Evolutionary conservation across 1,139 yeast genomes (phyloP), one percentile per base, ranked within the genome.

Genomic region (Pichia sp.): DNA sequence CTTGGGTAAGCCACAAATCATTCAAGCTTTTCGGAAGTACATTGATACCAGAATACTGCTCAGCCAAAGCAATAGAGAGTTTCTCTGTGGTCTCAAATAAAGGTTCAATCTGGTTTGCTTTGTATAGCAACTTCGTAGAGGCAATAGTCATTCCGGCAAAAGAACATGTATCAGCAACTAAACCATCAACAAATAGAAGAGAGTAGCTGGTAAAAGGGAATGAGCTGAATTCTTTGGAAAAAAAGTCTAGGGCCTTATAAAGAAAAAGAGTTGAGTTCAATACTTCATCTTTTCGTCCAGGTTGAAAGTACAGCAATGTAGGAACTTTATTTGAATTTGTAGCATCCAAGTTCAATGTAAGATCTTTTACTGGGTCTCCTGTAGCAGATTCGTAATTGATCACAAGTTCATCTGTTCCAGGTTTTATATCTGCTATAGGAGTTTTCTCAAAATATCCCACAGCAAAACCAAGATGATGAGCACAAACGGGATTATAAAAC

Each of bases 401-500:
- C 9, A 42, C 41, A 5, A 53, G 23, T 4, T 52, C 54, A n/a
- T 64, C 68, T 3, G 65, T 64, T 6, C 63, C 59, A 3, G 55
- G 47, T 35, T 54, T 37, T 5, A 71, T 51, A 36, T 68, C 73
- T 17, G 77, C 65, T 33, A 77, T 60, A 15, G 75, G 74, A 31
- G 72, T 69, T 47, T 68, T 70, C 30, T 79, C 79, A 60, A 91
- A 93, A 5, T 95, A 81, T 0, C 98, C 99, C 2, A 86, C 74
- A 0, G 95, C 89, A 81, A 95, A 91, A 0, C 97, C 97, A n/a
- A 93, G 71, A 60, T 89, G 96, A 51, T 89, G 96, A 0, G 98
- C 88, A 38, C 95, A 80, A 0, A 88, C 84, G 0, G 98, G 95
- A 42, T 82, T 84, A 55, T 79, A 81, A 20, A 91, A 71, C 30